A percentile compares a stretch with the other conserved stretches of the same genome.
Evolutionary conservation across 2,329 filamentous ascomycete genomes (phyloP).

Genomic region (Claviceps paspali): DNA sequence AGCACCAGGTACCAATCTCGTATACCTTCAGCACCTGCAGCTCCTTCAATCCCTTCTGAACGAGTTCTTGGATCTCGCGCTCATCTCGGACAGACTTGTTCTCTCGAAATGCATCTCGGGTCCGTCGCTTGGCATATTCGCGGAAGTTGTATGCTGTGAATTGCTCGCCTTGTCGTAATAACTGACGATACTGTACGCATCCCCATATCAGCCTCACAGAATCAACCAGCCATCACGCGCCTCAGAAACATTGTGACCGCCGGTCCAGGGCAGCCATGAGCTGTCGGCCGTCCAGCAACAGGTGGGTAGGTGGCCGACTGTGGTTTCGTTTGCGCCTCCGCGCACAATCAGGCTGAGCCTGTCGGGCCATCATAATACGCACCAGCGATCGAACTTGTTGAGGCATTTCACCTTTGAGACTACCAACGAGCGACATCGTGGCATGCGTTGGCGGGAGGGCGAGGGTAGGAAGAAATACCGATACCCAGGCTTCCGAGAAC

Average conservation of each 20-base stretch:
- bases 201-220: not conserved
- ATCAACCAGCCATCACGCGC: not conserved
- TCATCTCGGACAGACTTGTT: slow-evolving; percentile 58
- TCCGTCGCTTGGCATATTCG: slow-evolving; percentile 86
- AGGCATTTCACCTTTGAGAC: slow-evolving; percentile 36
- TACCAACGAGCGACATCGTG: slow-evolving; percentile 23
- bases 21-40: slow-evolving; percentile 78
- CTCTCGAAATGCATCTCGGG: slow-evolving; percentile 79
- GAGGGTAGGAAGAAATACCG: not conserved
- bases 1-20: not conserved
- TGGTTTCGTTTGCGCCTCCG: not conserved
- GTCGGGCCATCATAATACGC: slow-evolving; percentile 13
- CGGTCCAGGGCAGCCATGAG: not conserved
- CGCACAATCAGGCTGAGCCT: not conserved
- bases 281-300: not conserved
- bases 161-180: slow-evolving; percentile 71
- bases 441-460: not conserved
- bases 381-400: slow-evolving; percentile 43
- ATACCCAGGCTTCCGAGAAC: not conserved
- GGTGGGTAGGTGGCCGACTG: not conserved
- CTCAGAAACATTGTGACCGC: not conserved
- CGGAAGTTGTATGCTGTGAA: slow-evolving; percentile 96
- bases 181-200: slow-evolving; percentile 62
- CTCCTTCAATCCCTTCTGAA: slow-evolving; percentile 78
- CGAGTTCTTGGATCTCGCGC: slow-evolving; percentile 67